Percentiles rank a stretch among this genome's conserved stretches.
These are phyloP conservation scores for Entomortierella parvispora DNA, from an alignment of 192 early-diverging fungal species.

Conservation along the genomic window DNA sequence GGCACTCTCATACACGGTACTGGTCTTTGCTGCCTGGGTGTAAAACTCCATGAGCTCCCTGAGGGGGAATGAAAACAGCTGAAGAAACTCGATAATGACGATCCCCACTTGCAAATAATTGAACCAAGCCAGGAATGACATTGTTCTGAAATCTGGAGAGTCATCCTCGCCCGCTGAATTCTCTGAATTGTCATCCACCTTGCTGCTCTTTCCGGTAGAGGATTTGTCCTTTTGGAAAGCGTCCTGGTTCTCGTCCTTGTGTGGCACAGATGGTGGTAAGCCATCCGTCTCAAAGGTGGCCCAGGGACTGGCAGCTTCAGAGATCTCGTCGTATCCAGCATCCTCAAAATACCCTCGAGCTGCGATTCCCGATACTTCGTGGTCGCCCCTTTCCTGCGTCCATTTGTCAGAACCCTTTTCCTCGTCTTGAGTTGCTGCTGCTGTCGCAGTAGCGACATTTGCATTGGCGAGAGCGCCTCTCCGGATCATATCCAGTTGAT, in stretches of 20 bases:
- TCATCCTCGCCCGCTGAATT: too few relatives aligned
- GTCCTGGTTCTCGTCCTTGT: constrained; percentile 25
- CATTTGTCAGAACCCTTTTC: constrained; percentile 55
- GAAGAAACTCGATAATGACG: constrained; percentile 80
- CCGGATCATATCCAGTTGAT: constrained; percentile 23
- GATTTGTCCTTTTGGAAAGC: constrained; percentile 2
- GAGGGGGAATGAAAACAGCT: constrained; percentile 81
- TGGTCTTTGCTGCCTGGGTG: constrained; percentile 38
- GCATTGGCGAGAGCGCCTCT: background rate
- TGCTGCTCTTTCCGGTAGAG: background rate
- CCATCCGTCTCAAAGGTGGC: too few relatives aligned
- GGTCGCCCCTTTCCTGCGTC: constrained; percentile 28
- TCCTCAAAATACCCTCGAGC: too few relatives aligned
- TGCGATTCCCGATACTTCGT: too few relatives aligned
- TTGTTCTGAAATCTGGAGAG: constrained; percentile 29
- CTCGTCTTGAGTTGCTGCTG: constrained; percentile 34
- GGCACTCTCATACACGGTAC: constrained; percentile 24
- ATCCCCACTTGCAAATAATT: constrained; percentile 80
- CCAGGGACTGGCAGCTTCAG: too few relatives aligned
- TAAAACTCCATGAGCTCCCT: constrained; percentile 72
- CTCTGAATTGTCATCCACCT: constrained; percentile 46
- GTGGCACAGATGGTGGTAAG: too few relatives aligned
- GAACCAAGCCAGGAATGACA: constrained; percentile 54
- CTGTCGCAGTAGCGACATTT: background rate
- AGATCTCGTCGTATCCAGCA: too few relatives aligned